Base-by-base conservation (phyloP, 306 rosid species). In the Rubus parviflorus region DNA sequence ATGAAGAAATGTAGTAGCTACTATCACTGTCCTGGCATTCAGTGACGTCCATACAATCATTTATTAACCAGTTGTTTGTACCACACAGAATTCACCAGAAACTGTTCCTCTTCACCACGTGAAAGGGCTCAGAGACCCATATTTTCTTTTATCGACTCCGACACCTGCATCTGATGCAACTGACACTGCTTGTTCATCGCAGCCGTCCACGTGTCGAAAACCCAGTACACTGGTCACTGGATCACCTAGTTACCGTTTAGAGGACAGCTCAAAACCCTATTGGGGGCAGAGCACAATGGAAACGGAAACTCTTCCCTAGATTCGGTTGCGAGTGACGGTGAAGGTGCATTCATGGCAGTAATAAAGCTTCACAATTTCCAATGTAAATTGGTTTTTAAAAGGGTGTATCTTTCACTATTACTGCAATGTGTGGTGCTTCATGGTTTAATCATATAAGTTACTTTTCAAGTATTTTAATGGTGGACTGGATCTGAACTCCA, bases 21-120 rank as follows among this genome's bases (percentile, higher is more conserved):
- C 67, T 62, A 38, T 61, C 67, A 61, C 15, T 37, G 22, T 64
- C 47, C 46, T 64, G 47, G 47, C 68, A 37, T 35, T 37, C n/a
- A 35, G 68, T 62, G 83, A 56, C 47, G 72, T 68, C 16, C 11
- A 35, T 72, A 60, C 84, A 77, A 75, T 70, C 47, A 77, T 82
- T 77, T 85, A 82, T 72, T 20, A 72, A 70, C 75, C 43, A 76
- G 77, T 83, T 78, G 74, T 68, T 68, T 58, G 76, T 66, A 70
- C 69, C 25, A 52, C 48, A 10, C 10, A 45, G 10, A 70, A 13
- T 48, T 75, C 78, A 80, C 80, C 68, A 72, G 68, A 49, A 75
- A 67, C 57, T 72, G 20, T 82, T 82, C 81, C 79, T 83, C 83
- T 56, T 70, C 46, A 62, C 61, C 98, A 89, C 85, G 97, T 94